A percentile compares a stretch with the other conserved stretches of the same genome.
Conservation (phyloP, 2,329 filamentous ascomycete genomes). For the Xylaria sp. region DNA sequence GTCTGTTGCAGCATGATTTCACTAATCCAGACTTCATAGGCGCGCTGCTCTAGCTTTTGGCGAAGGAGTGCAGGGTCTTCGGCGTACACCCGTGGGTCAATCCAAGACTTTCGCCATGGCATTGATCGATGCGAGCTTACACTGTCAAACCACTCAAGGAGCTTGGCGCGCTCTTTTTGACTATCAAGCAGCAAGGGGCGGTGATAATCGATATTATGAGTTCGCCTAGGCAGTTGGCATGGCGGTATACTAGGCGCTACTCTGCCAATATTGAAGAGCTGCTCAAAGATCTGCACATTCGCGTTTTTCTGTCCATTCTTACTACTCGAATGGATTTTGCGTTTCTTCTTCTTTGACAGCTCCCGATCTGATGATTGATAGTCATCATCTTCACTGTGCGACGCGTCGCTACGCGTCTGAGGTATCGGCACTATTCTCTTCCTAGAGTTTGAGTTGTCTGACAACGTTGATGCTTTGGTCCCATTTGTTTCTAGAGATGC, state of each 20-base stretch:
- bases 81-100: constrained; percentile 54
- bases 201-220: constrained; percentile 60
- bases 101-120: constrained; percentile 70
- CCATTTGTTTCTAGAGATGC: constrained; percentile 5
- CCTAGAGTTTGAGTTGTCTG: constrained; percentile 24
- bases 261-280: constrained; percentile 40
- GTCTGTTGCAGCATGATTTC: constrained; percentile 77
- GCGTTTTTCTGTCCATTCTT: constrained; percentile 33
- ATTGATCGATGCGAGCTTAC: constrained; percentile 61
- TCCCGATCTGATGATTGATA: constrained; percentile 35
- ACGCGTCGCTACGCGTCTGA: constrained; percentile 37
- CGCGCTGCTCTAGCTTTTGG: constrained; percentile 61
- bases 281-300: constrained; percentile 37
- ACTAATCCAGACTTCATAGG: constrained; percentile 74
- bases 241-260: constrained; percentile 11
- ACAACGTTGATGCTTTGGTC: background rate
- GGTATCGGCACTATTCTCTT: constrained; percentile 35
- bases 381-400: constrained; percentile 36
- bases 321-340: constrained; percentile 31
- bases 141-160: constrained; percentile 65
- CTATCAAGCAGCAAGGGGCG: constrained; percentile 60
- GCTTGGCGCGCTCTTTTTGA: constrained; percentile 49
- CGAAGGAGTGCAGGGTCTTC: constrained; percentile 51
- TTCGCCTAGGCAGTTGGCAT: constrained; percentile 45
- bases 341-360: constrained; percentile 42